Evolutionary conservation across 1,284 basidiomycete genomes (phyloP), one percentile per base, ranked within the genome.

Genomic region (Sanghuangporus weigelae): DNA sequence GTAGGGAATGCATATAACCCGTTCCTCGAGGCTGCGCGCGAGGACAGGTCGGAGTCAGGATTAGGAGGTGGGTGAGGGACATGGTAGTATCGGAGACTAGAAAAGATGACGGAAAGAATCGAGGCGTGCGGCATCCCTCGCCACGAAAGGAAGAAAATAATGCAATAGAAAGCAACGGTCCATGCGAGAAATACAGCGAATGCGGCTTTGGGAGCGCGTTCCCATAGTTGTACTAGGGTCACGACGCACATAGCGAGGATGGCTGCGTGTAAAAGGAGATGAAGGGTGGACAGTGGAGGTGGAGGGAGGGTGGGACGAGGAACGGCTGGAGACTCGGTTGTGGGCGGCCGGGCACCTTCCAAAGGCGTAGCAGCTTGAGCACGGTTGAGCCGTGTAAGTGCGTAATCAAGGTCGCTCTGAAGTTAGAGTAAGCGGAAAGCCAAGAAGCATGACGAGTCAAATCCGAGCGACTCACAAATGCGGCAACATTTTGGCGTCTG

Each of bases 391-490:
- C 82, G 83, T 63, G 75, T 80, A 7, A 83, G 76, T 10, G 79
- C 78, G 74, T 84, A 87, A 72, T 90, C 87, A 26, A 88, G 78
- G 69, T 90, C 87, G 57, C 82, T 86, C 89, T 91, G 62, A 46
- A 19, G 21, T 46, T 16, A 46, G 21, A n/a, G 44, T 40, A 66
- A 21, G 68, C 31, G 70, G 57, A 65, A 66, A 40, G 62, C 60
- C 62, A 59, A 54, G 40, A 42, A 44, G 59, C 42, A 53, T 63
- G 1, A n/a, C 12, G 21, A 46, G n/a, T 10, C 23, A n/a, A 55
- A 19, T 63, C 65, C 65, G 57, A 60, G 67, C 60, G 63, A 76
- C 86, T 70, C 73, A 91, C 90, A 74, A 88, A 82, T 62, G 82
- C 79, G 68, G 83, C 85, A 35, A 87, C 74, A 71, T 85, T 90